phyloP scores from a whole-genome alignment of 75 land plant genomes.

The Pinus albicaulis region DNA sequence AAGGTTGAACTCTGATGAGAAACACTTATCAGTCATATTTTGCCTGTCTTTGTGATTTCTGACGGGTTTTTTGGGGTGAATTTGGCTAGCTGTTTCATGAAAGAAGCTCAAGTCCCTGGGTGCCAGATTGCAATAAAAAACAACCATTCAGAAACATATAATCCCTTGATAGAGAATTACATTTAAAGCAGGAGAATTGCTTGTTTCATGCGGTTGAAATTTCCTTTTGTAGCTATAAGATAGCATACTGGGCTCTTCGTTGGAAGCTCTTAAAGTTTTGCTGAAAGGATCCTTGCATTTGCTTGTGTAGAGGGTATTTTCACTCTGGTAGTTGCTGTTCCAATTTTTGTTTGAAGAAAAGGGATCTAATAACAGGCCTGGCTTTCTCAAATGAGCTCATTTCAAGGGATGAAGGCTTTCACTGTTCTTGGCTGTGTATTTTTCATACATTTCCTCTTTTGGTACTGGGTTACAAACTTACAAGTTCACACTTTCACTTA shows the following conservation, averaged over 20 bases:
- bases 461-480: too few species aligned
- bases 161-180: conserved; percentile 66
- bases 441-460: too few species aligned
- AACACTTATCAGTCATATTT: background rate
- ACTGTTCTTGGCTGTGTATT: background rate
- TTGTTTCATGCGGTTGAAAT: conserved; percentile 77
- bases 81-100: too few species aligned
- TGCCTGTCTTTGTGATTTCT: too few species aligned
- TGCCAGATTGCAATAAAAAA: too few species aligned
- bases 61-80: too few species aligned
- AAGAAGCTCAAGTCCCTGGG: too few species aligned
- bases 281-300: conserved; percentile 46
- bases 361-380: conserved; percentile 56
- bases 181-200: conserved; percentile 56
- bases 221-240: conserved; percentile 56
- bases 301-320: conserved; percentile 53
- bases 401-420: conserved; percentile 68
- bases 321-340: conserved; percentile 32
- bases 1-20: conserved; percentile 52
- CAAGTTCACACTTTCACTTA: too few species aligned
- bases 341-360: conserved; percentile 35
- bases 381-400: conserved; percentile 67
- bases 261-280: conserved; percentile 46
- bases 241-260: conserved; percentile 81
- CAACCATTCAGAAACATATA: conserved; percentile 9